Evolutionary conservation across 164 flowering plant genomes (phyloP), one percentile per base, ranked within the genome.

Genomic region (Macadamia integrifolia): DNA sequence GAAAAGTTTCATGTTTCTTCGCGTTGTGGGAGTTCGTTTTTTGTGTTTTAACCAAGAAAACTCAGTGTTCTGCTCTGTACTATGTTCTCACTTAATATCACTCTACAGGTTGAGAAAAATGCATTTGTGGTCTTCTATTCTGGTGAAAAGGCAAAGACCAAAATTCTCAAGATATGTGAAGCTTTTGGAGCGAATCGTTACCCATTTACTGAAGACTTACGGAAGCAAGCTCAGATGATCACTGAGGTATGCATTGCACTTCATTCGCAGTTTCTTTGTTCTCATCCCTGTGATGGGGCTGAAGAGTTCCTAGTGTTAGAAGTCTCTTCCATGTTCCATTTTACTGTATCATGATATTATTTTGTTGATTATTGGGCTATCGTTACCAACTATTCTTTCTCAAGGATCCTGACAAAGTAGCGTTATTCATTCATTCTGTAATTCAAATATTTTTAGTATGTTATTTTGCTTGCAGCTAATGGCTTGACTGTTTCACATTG

Each of bases 151-250:
- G 95, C 89, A 43, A 91, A 86, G 77, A 79, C 56, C 75, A 93
- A 93, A 79, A 83, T 91, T 70, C 53, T 87, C 13, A 93, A 93
- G 81, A 93, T 93, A 62, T 91, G 98, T 73, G 98, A 93, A 62
- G 97, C 98, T 40, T 93, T 93, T 87, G 98, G 95, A 35, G 98
- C 98, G 67, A 93, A 93, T 66, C 92, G 93, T 13, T 93, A 93
- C 67, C 84, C 93, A 28, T 91, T 91, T 68, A 58, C 82, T 28
- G 98, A 93, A 58, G 98, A 93, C 63, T 35, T 84, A 31, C 75
- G 84, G 32, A 91, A 79, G 75, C 97, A 88, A 72, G 73, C 66
- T 57, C 87, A 87, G 69, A 82, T 80, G 86, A 81, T 89, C 40
- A 72, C 80, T n/a, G 90, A 93, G 89, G 98, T 93, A 79, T 66